Percentiles rank a stretch among this genome's conserved stretches.
phyloP scores from a whole-genome alignment of 192 early-diverging fungal species.

The Backusella sp. region DNA sequence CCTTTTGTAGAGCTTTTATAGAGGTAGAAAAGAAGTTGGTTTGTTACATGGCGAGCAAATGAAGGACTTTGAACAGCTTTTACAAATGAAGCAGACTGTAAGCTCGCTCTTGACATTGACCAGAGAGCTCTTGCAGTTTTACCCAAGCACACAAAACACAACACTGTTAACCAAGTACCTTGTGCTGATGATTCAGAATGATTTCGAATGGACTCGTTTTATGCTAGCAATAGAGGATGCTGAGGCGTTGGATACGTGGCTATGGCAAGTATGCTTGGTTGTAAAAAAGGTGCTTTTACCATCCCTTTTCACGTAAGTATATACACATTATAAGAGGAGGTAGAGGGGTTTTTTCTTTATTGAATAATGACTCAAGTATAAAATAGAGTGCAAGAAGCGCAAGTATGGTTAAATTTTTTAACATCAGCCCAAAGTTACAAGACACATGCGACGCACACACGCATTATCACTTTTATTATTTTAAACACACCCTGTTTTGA shows the following conservation, averaged over 20 bases:
- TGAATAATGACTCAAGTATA: neutral
- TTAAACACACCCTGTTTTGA: neutral
- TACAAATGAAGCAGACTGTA: neutral
- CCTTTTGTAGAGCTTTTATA: constrained; percentile 52
- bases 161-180: neutral
- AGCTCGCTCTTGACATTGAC: neutral
- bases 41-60: constrained; percentile 23
- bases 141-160: constrained; percentile 3
- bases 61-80: constrained; percentile 3
- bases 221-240: neutral
- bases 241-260: neutral
- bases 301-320: neutral
- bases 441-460: neutral
- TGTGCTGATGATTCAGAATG: neutral
- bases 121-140: constrained; percentile 7
- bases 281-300: constrained; percentile 21
- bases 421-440: neutral
- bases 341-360: neutral
- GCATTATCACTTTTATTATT: neutral
- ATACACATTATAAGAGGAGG: neutral
- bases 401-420: neutral
- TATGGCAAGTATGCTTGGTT: constrained; percentile 2
- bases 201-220: neutral
- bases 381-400: neutral
- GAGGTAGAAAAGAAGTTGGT: constrained; percentile 43